A percentile compares a stretch with the other conserved stretches of the same genome.
Conservation (phyloP, 768 basidiomycete genomes). For the Boletellus ananiceps region DNA sequence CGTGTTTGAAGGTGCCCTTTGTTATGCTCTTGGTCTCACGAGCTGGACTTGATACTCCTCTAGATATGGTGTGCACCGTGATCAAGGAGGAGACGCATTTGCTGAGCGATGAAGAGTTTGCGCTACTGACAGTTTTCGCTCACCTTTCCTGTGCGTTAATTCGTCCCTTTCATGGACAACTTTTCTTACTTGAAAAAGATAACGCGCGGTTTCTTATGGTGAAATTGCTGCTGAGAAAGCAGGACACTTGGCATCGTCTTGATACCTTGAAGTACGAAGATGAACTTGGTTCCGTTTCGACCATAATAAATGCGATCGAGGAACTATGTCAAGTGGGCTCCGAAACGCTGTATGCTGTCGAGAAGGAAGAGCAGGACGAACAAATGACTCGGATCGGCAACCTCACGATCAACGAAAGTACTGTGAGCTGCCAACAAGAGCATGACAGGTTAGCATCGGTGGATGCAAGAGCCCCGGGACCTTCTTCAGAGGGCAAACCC, state of each 20-base stretch:
- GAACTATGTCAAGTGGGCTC: constrained; percentile 35
- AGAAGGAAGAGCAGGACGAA: constrained; percentile 21
- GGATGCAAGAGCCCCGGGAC: not conserved
- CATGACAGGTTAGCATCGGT: constrained; percentile 6
- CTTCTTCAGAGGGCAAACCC: constrained; percentile 10
- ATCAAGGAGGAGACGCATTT: constrained; percentile 47
- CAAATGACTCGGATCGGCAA: constrained; percentile 30
- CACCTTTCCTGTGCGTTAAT: constrained; percentile 46
- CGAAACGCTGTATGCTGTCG: constrained; percentile 1
- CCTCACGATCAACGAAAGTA: constrained; percentile 30
- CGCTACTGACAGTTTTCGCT: constrained; percentile 39
- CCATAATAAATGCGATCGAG: constrained; percentile 40
- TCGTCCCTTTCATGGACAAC: not conserved
- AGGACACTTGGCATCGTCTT: constrained; percentile 50
- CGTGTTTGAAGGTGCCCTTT: constrained; percentile 28
- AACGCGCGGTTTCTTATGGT: constrained; percentile 58
- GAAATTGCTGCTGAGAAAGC: constrained; percentile 58
- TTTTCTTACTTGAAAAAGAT: constrained; percentile 34
- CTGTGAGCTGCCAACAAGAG: not conserved
- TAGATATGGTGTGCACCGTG: constrained; percentile 57
- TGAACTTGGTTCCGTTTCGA: constrained; percentile 37
- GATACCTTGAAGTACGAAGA: constrained; percentile 38
- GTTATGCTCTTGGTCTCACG: not conserved
- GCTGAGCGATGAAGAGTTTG: constrained; percentile 46
- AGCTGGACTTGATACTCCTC: not conserved